Base-by-base conservation (phyloP, 192 early-diverging fungal species). In the Neocallimastix lanati region DNA sequence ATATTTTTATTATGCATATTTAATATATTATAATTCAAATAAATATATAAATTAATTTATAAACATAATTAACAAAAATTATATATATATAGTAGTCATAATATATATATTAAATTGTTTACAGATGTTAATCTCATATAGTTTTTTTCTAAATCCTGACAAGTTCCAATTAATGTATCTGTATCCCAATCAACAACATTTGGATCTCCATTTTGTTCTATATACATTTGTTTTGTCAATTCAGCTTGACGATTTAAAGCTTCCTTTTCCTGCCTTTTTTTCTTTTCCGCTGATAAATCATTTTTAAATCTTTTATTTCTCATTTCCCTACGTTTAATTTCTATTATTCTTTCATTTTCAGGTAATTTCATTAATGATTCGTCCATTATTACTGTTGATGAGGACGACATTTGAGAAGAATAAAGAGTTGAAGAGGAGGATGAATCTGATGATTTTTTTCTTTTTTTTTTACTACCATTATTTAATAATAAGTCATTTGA, bases 71-170 rank as follows among this genome's bases (percentile, higher is more conserved):
- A n/a, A n/a, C n/a, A n/a, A n/a, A n/a, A n/a, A n/a, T n/a, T n/a
- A n/a, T n/a, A n/a, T n/a, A n/a, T n/a, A n/a, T n/a, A n/a, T n/a
- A n/a, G n/a, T 33, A 33, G 11, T 13, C 13, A 37, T 37, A 12
- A 37, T 13, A 37, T 37, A 37, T 13, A 12, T 13, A 14, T n/a
- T n/a, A n/a, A n/a, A 12, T 18, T 12, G 83, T 86, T 76, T 87
- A 93, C 92, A 28, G 92, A 92, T n/a, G 97, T 99, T 81, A 99
- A 86, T n/a, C 97, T 88, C 77, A 98, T 83, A 83, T 98, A 99
- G 78, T 85, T 85, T 85, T 99, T 99, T 84, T 98, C 95, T n/a
- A 99, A 86, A 40, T 88, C 83, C 18, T 87, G 85, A 79, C 92
- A 91, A 4, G 96, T 96, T 37, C 97, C 97, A 28, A 97, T 92